Conservation (phyloP, 805 yeast species). For the Starmerella ratchasimensis region DNA sequence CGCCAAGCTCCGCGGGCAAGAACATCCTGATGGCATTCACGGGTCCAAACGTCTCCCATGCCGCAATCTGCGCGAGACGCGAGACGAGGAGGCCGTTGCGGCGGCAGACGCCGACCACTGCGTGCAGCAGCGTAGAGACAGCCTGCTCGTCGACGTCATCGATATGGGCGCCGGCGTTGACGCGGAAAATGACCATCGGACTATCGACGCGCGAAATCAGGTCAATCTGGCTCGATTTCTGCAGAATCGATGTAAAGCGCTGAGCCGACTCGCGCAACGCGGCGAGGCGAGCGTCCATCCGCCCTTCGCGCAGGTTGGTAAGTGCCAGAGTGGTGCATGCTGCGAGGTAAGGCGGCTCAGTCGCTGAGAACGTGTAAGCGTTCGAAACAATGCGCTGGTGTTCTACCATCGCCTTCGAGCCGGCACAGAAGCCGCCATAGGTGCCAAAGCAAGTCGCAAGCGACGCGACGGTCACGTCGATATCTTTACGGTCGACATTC, state of each 20-base stretch:
- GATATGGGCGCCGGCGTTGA: constrained; percentile 31
- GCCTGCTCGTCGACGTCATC: constrained; percentile 25
- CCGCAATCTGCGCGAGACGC: constrained; percentile 48
- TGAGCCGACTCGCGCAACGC: constrained; percentile 17
- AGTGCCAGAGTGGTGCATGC: constrained; percentile 20
- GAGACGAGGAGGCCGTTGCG: constrained; percentile 44
- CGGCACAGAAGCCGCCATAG: constrained; percentile 90
- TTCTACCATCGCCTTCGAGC: constrained; percentile 65
- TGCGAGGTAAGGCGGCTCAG: constrained; percentile 86
- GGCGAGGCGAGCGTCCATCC: constrained; percentile 21
- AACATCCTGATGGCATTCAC: constrained; percentile 46
- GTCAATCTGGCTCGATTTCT: constrained; percentile 28
- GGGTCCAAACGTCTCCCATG: constrained; percentile 61
- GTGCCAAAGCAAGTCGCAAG: constrained; percentile 70
- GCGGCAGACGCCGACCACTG: constrained; percentile 46
- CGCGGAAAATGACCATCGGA: constrained; percentile 55
- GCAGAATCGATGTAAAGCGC: constrained; percentile 11
- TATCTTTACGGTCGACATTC: constrained; percentile 48
- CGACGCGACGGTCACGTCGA: constrained; percentile 80
- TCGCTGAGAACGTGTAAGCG: constrained; percentile 88
- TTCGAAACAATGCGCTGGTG: constrained; percentile 84
- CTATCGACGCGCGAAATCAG: constrained; percentile 47
- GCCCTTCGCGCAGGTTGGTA: constrained; percentile 24
- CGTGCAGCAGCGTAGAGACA: constrained; percentile 52
- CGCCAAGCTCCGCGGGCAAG: constrained; percentile 35